phyloP scores from a whole-genome alignment of 163 green algal genomes.

The Volvox carteri region DNA sequence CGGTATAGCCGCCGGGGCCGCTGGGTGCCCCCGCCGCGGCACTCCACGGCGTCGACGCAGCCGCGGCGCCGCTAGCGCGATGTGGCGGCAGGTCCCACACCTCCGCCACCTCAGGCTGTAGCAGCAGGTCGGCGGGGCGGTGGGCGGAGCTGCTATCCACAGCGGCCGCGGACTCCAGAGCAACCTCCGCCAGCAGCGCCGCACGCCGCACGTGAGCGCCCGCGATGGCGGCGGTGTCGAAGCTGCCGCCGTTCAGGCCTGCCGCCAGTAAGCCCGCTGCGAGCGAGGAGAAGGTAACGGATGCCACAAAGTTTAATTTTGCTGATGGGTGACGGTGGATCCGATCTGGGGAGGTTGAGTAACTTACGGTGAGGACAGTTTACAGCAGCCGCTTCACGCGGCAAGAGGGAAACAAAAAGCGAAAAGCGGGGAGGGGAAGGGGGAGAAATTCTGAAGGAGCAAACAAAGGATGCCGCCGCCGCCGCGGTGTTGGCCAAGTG shows the following conservation, averaged over 20 bases:
- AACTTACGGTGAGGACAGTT: too few species aligned
- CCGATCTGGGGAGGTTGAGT: too few species aligned
- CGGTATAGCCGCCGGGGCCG: not conserved
- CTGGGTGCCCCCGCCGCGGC: not conserved
- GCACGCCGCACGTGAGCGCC: slow-evolving; percentile 20
- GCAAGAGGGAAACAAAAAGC: too few species aligned
- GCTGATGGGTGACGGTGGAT: too few species aligned
- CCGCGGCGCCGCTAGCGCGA: not conserved
- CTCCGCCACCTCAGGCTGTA: not conserved
- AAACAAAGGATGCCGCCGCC: too few species aligned
- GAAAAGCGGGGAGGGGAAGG: too few species aligned
- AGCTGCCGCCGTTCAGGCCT: too few species aligned
- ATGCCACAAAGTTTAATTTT: too few species aligned
- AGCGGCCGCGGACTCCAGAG: slow-evolving; percentile 28
- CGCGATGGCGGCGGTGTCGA: not conserved
- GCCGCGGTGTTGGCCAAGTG: too few species aligned
- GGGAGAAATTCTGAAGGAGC: too few species aligned
- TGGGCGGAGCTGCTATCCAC: slow-evolving; percentile 34
- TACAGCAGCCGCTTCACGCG: too few species aligned
- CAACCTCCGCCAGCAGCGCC: slow-evolving; percentile 56
- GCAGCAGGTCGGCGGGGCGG: not conserved
- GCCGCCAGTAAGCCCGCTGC: slow-evolving; percentile 20
- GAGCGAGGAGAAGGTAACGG: not conserved
- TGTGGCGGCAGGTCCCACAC: slow-evolving; percentile 29
- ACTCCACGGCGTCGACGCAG: not conserved